Conservation (phyloP, 2,329 filamentous ascomycete genomes). For the Fusarium sp. region DNA sequence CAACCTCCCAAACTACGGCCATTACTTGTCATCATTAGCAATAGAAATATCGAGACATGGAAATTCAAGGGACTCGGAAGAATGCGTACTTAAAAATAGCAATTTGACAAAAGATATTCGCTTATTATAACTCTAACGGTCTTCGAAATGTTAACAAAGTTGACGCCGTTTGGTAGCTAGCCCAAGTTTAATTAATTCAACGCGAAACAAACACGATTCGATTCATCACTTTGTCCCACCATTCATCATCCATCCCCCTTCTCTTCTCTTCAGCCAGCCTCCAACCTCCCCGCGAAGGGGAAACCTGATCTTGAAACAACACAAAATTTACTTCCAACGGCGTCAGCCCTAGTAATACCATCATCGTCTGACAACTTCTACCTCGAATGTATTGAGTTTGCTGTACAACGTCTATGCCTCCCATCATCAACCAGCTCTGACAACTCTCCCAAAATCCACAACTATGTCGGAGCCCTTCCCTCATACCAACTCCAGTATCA, state of each 20-base stretch:
- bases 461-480: conserved; percentile 40
- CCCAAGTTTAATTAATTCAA: conserved; percentile 17
- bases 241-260: conserved; percentile 11
- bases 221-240: conserved; percentile 18
- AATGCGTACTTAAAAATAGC: not conserved
- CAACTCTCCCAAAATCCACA: conserved; percentile 10
- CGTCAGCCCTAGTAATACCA: conserved; percentile 22
- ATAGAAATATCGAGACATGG: conserved; percentile 1
- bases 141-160: not conserved
- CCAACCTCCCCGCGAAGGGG: conserved; percentile 34
- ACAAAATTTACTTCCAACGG: conserved; percentile 9
- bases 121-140: not conserved
- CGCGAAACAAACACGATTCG: conserved; percentile 44
- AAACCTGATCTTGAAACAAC: conserved; percentile 9
- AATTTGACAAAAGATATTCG: not conserved
- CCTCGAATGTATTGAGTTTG: conserved; percentile 8
- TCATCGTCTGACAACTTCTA: conserved; percentile 3
- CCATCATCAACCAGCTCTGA: conserved; percentile 3
- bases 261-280: conserved; percentile 22
- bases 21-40: conserved; percentile 8
- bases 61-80: not conserved
- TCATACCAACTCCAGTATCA: conserved; percentile 27
- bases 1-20: conserved; percentile 27
- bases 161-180: not conserved
- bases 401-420: conserved; percentile 9